Evolutionary conservation across 345 rosid species (phyloP).

Genomic region (Bruguiera gymnorhiza): DNA sequence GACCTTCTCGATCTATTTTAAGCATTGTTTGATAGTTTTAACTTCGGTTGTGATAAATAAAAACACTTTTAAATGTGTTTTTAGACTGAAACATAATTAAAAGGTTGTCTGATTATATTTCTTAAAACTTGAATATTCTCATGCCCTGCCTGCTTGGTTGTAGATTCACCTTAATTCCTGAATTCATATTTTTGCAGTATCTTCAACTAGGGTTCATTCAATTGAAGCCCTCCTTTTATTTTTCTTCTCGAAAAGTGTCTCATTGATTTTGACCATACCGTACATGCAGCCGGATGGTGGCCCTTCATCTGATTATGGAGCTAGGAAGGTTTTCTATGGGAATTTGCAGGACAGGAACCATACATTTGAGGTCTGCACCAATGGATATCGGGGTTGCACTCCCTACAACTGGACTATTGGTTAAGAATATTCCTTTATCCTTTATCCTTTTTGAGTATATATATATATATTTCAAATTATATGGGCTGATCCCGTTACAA

Average conservation of each 20-base stretch:
- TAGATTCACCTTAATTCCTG: no score
- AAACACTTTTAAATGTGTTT: no score
- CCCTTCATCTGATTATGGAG: constrained; percentile 48
- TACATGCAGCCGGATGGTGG: constrained; percentile 69
- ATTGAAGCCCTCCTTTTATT: background rate
- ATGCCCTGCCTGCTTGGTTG: background rate
- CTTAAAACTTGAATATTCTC: no score
- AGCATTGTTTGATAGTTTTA: no score
- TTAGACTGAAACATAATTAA: no score
- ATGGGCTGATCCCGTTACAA: no score
- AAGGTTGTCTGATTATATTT: no score
- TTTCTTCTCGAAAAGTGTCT: background rate
- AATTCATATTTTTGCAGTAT: no score
- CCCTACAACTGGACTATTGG: constrained; percentile 78
- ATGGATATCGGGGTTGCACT: constrained; percentile 52
- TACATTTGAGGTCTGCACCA: constrained; percentile 65
- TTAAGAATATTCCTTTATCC: constrained; percentile 36
- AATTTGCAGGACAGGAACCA: constrained; percentile 72
- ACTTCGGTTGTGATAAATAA: no score
- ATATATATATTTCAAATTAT: background rate
- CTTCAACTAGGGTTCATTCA: background rate
- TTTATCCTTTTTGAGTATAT: constrained; percentile 18
- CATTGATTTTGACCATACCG: background rate
- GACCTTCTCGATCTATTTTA: no score
- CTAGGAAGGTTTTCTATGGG: constrained; percentile 41